phyloP scores from a whole-genome alignment of 2,329 filamentous ascomycete genomes.

The Arthrobotrys sphaeroides region DNA sequence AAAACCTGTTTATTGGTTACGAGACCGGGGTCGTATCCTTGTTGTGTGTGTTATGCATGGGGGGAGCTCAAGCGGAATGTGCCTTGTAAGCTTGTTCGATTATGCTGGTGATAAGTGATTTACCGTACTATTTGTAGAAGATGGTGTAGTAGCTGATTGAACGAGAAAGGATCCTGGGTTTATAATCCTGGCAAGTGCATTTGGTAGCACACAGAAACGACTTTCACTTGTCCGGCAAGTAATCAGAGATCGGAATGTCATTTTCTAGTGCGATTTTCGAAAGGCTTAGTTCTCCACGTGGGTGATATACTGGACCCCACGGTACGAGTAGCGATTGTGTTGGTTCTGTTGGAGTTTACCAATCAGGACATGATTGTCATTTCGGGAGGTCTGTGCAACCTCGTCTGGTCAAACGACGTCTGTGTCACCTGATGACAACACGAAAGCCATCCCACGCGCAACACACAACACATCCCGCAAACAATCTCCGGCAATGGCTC shows the following conservation, averaged over 20 bases:
- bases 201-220: background rate
- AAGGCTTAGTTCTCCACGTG: background rate
- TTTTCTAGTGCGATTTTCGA: conserved; percentile 15
- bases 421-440: background rate
- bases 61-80: conserved; percentile 6
- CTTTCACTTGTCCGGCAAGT: background rate
- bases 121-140: background rate
- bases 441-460: background rate
- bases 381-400: background rate
- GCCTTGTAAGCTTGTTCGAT: too few relatives aligned
- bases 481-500: background rate
- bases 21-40: background rate
- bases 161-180: background rate
- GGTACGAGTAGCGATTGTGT: background rate
- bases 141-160: conserved; percentile 2
- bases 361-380: background rate
- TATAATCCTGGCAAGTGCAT: background rate
- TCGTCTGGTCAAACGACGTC: background rate
- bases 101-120: conserved; percentile 14
- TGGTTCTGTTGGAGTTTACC: background rate
- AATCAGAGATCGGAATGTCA: conserved; percentile 1
- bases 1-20: conserved; percentile 18
- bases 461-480: background rate
- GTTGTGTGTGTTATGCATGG: background rate
- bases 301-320: background rate